phyloP scores from a whole-genome alignment of 495 filamentous ascomycete genomes.

The Articulospora tetracladia region DNA sequence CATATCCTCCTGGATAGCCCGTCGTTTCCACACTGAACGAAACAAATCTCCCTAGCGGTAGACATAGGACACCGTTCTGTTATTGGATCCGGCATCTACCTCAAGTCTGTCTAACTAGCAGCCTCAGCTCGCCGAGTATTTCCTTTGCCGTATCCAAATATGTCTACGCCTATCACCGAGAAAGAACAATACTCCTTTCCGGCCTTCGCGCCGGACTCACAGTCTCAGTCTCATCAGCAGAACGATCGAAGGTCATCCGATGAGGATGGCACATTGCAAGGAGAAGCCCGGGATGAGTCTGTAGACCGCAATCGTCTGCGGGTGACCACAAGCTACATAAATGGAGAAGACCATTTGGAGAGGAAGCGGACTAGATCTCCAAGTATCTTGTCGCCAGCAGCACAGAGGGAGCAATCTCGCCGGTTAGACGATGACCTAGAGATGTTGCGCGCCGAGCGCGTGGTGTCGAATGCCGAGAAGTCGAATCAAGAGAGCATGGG shows the following conservation, averaged over 20 bases:
- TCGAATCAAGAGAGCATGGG: conserved; percentile 28
- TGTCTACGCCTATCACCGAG: conserved; percentile 22
- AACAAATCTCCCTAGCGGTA: neutral
- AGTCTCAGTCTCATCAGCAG: neutral
- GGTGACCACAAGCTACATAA: conserved; percentile 18
- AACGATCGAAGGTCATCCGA: conserved; percentile 22
- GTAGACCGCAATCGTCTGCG: conserved; percentile 19
- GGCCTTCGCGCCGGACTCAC: conserved; percentile 14
- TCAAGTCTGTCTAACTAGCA: neutral
- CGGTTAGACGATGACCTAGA: conserved; percentile 82
- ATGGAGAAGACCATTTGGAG: conserved; percentile 14
- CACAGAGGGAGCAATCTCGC: conserved; percentile 54
- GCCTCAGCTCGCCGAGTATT: neutral
- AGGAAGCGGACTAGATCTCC: conserved; percentile 8
- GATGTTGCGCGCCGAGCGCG: conserved; percentile 75
- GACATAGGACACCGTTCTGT: neutral
- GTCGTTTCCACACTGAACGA: neutral
- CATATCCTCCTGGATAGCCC: neutral
- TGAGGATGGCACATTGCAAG: conserved; percentile 25
- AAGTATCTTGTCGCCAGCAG: conserved; percentile 14
- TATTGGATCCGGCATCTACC: neutral
- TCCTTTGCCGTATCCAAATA: neutral
- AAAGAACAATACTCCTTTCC: conserved; percentile 27
- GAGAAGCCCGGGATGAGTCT: conserved; percentile 7
- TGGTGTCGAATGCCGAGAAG: conserved; percentile 52